A percentile compares a stretch with the other conserved stretches of the same genome.
Conservation (phyloP, 2,329 filamentous ascomycete genomes). For the Coccinonectria pachysandricola region DNA sequence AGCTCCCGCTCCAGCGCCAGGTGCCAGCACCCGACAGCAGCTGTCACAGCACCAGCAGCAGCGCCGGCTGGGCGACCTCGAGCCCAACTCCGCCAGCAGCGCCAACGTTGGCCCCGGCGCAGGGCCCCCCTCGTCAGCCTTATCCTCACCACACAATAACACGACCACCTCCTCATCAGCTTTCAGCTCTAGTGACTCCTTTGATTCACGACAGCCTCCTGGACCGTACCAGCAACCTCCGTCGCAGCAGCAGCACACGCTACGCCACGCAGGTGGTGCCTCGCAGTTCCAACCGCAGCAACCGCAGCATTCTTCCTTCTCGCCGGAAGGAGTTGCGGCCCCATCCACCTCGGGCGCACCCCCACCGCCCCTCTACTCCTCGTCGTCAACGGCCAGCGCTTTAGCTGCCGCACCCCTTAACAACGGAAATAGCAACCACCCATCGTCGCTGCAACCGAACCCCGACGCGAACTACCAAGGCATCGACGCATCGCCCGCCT, state of each 20-base stretch:
- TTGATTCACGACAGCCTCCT: constrained; percentile 22
- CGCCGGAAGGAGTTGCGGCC: constrained; percentile 7
- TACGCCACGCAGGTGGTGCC: too few species aligned
- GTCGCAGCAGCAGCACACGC: constrained; percentile 19
- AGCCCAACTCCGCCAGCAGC: constrained; percentile 3
- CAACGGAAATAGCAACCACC: constrained; percentile 15
- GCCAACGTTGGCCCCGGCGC: constrained; percentile 10
- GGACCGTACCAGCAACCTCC: constrained; percentile 20
- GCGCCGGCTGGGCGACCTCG: constrained; percentile 3
- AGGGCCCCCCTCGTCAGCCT: constrained; percentile 36
- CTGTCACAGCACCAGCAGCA: constrained; percentile 12
- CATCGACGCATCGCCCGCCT: constrained; percentile 23
- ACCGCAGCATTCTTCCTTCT: constrained; percentile 9
- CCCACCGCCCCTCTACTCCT: constrained; percentile 23
- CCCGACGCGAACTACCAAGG: constrained; percentile 22
- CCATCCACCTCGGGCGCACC: constrained; percentile 9
- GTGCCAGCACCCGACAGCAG: constrained; percentile 12
- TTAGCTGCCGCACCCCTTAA: constrained; percentile 9
- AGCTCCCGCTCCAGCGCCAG: constrained; percentile 10
- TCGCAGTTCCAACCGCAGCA: constrained; percentile 12
- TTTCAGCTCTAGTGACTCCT: constrained; percentile 39
- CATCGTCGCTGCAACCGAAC: constrained; percentile 20
- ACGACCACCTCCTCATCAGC: too few species aligned
- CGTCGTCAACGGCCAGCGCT: constrained; percentile 16
- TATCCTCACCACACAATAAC: constrained; percentile 25